Evolutionary conservation across 2,329 filamentous ascomycete genomes (phyloP), one percentile per base, ranked within the genome.

Genomic region (Remersonia thermophila): DNA sequence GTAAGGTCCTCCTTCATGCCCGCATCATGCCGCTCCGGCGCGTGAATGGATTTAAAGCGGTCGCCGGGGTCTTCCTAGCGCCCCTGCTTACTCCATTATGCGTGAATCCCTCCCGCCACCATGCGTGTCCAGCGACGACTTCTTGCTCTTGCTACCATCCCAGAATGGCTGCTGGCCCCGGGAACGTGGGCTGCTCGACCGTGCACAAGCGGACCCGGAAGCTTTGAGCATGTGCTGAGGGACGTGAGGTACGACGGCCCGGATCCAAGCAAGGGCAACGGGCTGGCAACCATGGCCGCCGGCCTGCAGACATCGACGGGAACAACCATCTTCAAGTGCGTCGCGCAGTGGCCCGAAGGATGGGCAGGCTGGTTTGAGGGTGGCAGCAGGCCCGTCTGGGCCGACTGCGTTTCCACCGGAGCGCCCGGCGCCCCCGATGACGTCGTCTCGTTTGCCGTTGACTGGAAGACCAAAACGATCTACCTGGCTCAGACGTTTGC

Each of bases 321-420:
- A 9, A 45, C 30, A 11, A 47, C 55, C 1, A 48, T 58, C 20
- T 58, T 55, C 32, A 55, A 58, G 39, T 59, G 56, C n/a, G 51
- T 56, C 3, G 50, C 47, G 0, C 51, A 55, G 27, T 58, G 56
- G 56, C 55, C 55, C 0, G 53, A 55, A 30, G 33, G 47, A 1
- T 59, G 55, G 55, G 46, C 35, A 1, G 56, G 56, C 6, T 54
- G 48, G 47, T 53, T 52, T 23, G 38, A 48, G 26, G 52, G 51
- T 6, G 47, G 47, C 2, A 40, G 25, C 10, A 47, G 52, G 27
- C 51, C 55, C 26, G 47, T 59, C 12, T 58, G 56, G 56, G 52
- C 51, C 27, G 56, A 59, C 27, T 59, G 56, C 37, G 57, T 58
- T 42, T 57, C 49, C 50, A 54, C 55, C 4, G 55, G 55, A 1